A percentile compares a stretch with the other conserved stretches of the same genome.
These are phyloP conservation scores for Entomortierella beljakovae DNA, from an alignment of 192 early-diverging fungal genomes.

Conservation along the genomic window DNA sequence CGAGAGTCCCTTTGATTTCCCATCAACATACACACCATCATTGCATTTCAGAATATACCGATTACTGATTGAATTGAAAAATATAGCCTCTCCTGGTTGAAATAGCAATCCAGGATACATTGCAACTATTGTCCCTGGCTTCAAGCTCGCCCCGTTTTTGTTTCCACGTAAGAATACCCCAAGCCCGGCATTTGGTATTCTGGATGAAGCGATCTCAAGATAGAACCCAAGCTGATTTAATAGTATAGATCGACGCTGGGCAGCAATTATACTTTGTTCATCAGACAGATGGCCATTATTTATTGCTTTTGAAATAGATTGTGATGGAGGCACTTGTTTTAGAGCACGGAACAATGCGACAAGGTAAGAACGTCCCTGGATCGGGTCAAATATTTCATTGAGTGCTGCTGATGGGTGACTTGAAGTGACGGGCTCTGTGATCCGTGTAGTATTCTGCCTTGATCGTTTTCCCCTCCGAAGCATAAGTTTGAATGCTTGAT, in stretches of 20 bases:
- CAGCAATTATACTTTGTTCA: not conserved
- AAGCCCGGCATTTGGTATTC: constrained; percentile 20
- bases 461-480: not conserved
- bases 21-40: constrained; percentile 60
- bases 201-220: constrained; percentile 13
- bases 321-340: not conserved
- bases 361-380: constrained; percentile 7
- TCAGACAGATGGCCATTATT: not conserved
- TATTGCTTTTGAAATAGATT: not conserved
- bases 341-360: constrained; percentile 15
- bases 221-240: constrained; percentile 15
- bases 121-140: constrained; percentile 26
- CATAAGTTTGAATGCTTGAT: constrained; percentile 33
- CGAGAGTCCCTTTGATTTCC: constrained; percentile 55
- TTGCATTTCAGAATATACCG: constrained; percentile 62
- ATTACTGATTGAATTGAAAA: constrained; percentile 57
- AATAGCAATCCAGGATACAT: constrained; percentile 57
- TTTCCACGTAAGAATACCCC: constrained; percentile 15
- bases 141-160: not conserved
- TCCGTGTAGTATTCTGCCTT: not conserved
- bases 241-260: not conserved
- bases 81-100: constrained; percentile 55
- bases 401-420: not conserved
- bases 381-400: constrained; percentile 12
- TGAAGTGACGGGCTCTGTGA: not conserved